Evolutionary conservation across 306 rosid genomes (phyloP), one percentile per base, ranked within the genome.

Genomic region (Cercis canadensis): DNA sequence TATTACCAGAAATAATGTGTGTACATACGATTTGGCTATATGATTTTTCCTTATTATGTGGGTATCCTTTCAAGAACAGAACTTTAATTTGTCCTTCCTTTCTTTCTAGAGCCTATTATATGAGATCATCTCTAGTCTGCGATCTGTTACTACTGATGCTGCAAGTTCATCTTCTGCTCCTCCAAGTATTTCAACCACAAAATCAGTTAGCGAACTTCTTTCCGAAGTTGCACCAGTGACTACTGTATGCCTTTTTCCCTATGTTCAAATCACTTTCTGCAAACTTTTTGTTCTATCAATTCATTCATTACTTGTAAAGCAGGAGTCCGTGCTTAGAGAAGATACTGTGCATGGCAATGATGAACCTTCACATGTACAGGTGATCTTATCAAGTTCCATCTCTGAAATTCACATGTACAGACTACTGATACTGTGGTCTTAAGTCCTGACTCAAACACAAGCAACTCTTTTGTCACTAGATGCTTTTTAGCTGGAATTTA

Each of bases 111-210:
- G 82, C 69, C 72, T 94, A 54, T 73, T 91, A 63, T 86, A 72
- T 46, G 92, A 87, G 82, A 83, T 94, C 77, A 78, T 94, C 49
- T 74, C 92, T 11, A 82, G 86, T 56, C 82, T 91, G 66, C 95
- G 19, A 65, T 63, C 96, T 76, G 74, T 73, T 11, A 85, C 85
- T 67, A 46, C 73, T 66, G 83, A 82, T 56, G 83, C 87, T 75
- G 92, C 96, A 32, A 85, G 95, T 86, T 90, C 99, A 49, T 94
- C 98, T 67, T 88, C 94, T 55, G 88, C 85, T 76, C 85, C 84
- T 83, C 84, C 80, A 16, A 73, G 64, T 65, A 62, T 76, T 73
- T 77, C 92, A 18, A 74, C 73, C 44, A 21, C 78, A 21, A 75
- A 83, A 59, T 83, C 88, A 50, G 89, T 90, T 54, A 75, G 75